A percentile compares a stretch with the other conserved stretches of the same genome.
Evolutionary conservation across 1,139 yeast species (phyloP).

Genomic region (Protomyces lactucae-debilis): DNA sequence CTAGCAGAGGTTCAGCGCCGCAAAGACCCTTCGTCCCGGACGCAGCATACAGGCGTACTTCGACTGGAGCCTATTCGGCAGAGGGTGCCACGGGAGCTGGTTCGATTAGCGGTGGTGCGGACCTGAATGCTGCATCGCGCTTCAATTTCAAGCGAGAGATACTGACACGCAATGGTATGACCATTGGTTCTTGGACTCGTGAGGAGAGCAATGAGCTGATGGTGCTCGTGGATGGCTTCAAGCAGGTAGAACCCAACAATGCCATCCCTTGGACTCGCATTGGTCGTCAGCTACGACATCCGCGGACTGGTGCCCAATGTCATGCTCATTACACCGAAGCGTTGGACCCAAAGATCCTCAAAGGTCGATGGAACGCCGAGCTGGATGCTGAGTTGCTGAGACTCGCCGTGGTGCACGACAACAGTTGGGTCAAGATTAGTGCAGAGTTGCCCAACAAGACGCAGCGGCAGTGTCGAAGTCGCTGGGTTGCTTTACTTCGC

Average conservation of each 20-base stretch:
- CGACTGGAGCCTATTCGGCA: neutral
- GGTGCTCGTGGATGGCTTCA: neutral
- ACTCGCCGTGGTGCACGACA: slow-evolving; percentile 66
- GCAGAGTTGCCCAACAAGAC: neutral
- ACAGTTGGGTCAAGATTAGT: slow-evolving; percentile 59
- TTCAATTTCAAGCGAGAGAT: neutral
- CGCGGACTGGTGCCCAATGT: slow-evolving; percentile 88
- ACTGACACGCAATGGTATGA: neutral
- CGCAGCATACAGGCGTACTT: neutral
- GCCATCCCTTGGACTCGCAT: slow-evolving; percentile 13
- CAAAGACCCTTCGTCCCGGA: neutral
- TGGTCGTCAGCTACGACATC: slow-evolving; percentile 1
- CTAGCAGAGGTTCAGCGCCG: neutral
- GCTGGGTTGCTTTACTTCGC: neutral
- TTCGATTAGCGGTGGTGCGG: neutral
- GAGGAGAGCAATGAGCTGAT: slow-evolving; percentile 1
- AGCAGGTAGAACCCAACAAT: neutral
- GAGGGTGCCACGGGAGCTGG: neutral
- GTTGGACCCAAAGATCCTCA: slow-evolving; percentile 72
- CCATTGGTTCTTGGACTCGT: slow-evolving; percentile 5
- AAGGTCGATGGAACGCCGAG: slow-evolving; percentile 72
- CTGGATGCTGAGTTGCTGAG: slow-evolving; percentile 68
- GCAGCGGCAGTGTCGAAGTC: slow-evolving; percentile 11
- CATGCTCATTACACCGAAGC: slow-evolving; percentile 87
- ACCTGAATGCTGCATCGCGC: neutral